Evolutionary conservation across 78 protist genomes (phyloP).

Genomic region (Chrysochromulina parva): DNA sequence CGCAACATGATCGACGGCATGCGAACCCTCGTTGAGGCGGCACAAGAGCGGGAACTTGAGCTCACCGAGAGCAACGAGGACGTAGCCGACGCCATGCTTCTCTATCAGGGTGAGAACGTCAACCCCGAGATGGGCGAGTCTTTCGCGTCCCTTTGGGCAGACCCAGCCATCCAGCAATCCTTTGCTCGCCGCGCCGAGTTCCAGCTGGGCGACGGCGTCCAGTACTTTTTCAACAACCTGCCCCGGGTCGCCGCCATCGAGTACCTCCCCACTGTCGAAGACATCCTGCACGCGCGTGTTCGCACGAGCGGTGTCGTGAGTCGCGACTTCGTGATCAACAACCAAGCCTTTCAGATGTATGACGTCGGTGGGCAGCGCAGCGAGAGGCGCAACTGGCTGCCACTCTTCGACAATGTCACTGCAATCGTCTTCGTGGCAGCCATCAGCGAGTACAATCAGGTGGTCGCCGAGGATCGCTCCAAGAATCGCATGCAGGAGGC

Average conservation of each 20-base stretch:
- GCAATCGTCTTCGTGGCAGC: constrained; percentile 77
- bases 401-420: constrained; percentile 77
- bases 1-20: constrained; percentile 70
- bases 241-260: constrained; percentile 62
- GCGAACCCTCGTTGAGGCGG: constrained; percentile 40
- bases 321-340: not conserved
- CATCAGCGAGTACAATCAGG: constrained; percentile 54
- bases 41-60: not conserved
- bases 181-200: constrained; percentile 73
- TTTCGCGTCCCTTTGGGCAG: constrained; percentile 80
- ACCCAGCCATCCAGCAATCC: constrained; percentile 68
- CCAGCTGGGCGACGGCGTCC: constrained; percentile 87
- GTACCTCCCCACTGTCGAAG: constrained; percentile 87
- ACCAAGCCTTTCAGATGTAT: not conserved
- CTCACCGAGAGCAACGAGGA: constrained; percentile 21
- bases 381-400: constrained; percentile 79
- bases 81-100: constrained; percentile 17
- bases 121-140: constrained; percentile 33
- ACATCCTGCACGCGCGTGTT: constrained; percentile 87
- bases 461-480: not conserved
- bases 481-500: not conserved
- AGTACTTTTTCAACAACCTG: constrained; percentile 65
- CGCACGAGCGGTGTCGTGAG: constrained; percentile 85
- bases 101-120: constrained; percentile 17
- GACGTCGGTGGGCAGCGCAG: constrained; percentile 88